A percentile compares a stretch with the other conserved stretches of the same genome.
phyloP scores from a whole-genome alignment of 2,329 filamentous ascomycete genomes.

The Gyromitra esculenta region DNA sequence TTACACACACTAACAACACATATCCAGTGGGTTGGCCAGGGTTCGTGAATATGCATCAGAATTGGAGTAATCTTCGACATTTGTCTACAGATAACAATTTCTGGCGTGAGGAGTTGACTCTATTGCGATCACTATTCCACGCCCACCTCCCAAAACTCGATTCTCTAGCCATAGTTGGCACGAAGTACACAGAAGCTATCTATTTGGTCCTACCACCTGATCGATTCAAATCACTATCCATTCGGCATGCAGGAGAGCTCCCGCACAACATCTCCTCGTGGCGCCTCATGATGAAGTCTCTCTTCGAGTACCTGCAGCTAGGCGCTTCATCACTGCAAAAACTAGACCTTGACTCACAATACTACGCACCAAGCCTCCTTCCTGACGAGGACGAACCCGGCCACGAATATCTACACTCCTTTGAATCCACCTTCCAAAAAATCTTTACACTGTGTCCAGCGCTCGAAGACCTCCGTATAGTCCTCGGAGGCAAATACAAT shows the following conservation, averaged over 20 bases:
- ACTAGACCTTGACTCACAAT: neutral
- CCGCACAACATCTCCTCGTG: neutral
- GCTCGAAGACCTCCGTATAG: neutral
- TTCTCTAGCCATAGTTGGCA: neutral
- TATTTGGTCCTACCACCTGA: neutral
- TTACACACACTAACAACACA: neutral
- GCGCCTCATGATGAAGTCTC: neutral
- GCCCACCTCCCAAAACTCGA: slow-evolving; percentile 1
- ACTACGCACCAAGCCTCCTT: neutral
- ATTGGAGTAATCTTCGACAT: slow-evolving; percentile 1
- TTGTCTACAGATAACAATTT: neutral
- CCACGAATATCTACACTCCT: neutral
- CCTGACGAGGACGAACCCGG: no score
- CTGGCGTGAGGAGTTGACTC: neutral
- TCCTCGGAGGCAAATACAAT: neutral
- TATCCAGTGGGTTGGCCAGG: neutral
- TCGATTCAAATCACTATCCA: neutral
- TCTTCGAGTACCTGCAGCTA: neutral
- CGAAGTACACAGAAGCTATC: neutral
- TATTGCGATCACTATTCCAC: neutral
- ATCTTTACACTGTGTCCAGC: slow-evolving; percentile 8
- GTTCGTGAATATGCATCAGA: no score
- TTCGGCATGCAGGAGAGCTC: neutral
- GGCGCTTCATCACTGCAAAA: neutral
- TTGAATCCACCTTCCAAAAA: neutral